These are phyloP conservation scores for Hibiscus tridactylites DNA, from an alignment of 345 rosid species.

Conservation along the genomic window DNA sequence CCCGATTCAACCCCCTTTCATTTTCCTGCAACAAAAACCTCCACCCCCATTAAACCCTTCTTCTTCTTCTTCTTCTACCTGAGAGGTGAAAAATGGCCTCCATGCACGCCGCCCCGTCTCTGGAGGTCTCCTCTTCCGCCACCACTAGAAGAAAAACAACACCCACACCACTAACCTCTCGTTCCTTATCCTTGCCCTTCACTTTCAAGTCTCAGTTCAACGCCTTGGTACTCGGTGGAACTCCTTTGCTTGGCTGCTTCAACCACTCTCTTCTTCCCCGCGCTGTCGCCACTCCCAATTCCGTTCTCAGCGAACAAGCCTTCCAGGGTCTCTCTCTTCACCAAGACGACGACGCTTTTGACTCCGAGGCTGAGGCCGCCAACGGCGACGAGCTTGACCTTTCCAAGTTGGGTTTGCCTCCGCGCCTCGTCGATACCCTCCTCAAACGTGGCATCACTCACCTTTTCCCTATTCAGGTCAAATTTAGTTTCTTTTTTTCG, in stretches of 20 bases:
- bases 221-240: constrained; percentile 15
- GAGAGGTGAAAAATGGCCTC: constrained; percentile 24
- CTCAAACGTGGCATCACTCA: constrained; percentile 79
- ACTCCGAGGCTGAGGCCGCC: not conserved
- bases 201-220: constrained; percentile 31
- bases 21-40: not conserved
- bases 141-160: not conserved
- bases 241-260: constrained; percentile 13
- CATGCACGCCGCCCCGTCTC: constrained; percentile 34
- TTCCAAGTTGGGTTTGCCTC: constrained; percentile 64
- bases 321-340: constrained; percentile 54
- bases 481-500: not conserved
- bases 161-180: not conserved
- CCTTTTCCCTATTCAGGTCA: constrained; percentile 92
- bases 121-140: constrained; percentile 21
- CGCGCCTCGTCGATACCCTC: constrained; percentile 60
- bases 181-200: constrained; percentile 12
- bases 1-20: not conserved
- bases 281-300: constrained; percentile 70
- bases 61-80: not conserved
- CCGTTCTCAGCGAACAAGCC: constrained; percentile 83
- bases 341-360: constrained; percentile 12
- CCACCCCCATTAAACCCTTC: not conserved
- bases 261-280: constrained; percentile 37
- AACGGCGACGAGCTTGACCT: constrained; percentile 56